phyloP scores from a whole-genome alignment of 371 early-diverging fungal species.

The Syncephalis plumigaleata region DNA sequence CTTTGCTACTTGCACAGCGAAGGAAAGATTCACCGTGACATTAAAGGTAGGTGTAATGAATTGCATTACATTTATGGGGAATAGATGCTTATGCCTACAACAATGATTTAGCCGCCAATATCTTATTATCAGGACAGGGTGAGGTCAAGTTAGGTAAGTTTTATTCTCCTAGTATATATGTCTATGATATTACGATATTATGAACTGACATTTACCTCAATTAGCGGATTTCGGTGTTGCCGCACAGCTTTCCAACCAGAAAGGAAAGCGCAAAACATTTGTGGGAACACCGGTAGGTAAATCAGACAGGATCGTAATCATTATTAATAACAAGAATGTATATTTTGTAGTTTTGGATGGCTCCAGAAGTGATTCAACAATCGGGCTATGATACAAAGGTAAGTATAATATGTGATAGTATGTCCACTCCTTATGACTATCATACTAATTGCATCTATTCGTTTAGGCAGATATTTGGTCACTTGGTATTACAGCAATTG shows the following conservation, averaged over 20 bases:
- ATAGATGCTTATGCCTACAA: too few relatives aligned
- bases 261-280: constrained; percentile 89
- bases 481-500: constrained; percentile 95
- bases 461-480: constrained; percentile 94
- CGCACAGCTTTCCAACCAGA: constrained; percentile 50
- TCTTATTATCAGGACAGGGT: constrained; percentile 35
- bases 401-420: too few relatives aligned
- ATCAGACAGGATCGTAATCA: not conserved
- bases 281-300: constrained; percentile 86
- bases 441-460: constrained; percentile 1
- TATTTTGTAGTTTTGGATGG: constrained; percentile 79
- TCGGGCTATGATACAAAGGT: constrained; percentile 86
- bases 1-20: constrained; percentile 90
- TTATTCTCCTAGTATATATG: not conserved
- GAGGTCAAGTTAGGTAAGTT: constrained; percentile 22
- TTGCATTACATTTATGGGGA: not conserved
- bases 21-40: constrained; percentile 89
- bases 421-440: not conserved
- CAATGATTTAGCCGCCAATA: constrained; percentile 67
- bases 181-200: too few relatives aligned
- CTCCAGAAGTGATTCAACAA: constrained; percentile 94
- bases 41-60: constrained; percentile 35
- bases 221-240: constrained; percentile 94
- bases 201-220: too few relatives aligned
- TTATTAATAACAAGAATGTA: not conserved